phyloP scores from a whole-genome alignment of 768 basidiomycete species.

The Antrodiella citrinella region DNA sequence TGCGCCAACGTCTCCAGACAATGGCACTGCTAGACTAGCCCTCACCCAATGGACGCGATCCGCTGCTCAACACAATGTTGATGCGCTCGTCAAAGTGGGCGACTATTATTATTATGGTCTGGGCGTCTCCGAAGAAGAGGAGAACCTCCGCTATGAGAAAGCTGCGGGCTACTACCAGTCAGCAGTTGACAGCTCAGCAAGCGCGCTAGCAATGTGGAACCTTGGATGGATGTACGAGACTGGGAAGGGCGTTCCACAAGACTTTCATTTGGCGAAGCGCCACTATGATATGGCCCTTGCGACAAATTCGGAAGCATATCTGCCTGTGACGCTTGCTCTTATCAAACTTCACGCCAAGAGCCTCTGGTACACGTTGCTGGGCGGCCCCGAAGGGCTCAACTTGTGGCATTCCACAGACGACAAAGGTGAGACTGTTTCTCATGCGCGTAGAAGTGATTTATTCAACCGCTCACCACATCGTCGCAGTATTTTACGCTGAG shows the following conservation, averaged over 20 bases:
- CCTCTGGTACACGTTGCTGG: constrained; percentile 60
- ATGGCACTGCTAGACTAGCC: constrained; percentile 75
- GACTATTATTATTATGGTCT: constrained; percentile 95
- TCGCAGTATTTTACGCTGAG: not conserved
- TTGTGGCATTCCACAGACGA: constrained; percentile 59
- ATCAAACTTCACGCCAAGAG: constrained; percentile 76
- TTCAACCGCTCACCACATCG: too few relatives aligned
- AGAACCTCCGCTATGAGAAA: constrained; percentile 66
- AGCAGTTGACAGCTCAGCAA: constrained; percentile 86
- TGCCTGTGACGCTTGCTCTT: constrained; percentile 80
- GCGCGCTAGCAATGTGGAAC: constrained; percentile 97
- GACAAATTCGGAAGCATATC: constrained; percentile 81
- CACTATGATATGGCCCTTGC: constrained; percentile 89
- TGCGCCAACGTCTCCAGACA: constrained; percentile 64
- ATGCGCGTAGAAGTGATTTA: too few relatives aligned
- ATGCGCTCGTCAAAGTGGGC: constrained; percentile 94
- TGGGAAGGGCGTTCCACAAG: constrained; percentile 88
- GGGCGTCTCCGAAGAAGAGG: constrained; percentile 65
- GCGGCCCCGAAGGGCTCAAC: constrained; percentile 59
- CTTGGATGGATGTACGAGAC: constrained; percentile 99
- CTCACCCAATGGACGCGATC: constrained; percentile 93
- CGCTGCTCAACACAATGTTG: constrained; percentile 90
- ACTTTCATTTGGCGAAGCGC: constrained; percentile 94
- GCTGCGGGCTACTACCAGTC: constrained; percentile 93
- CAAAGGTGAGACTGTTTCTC: constrained; percentile 33